These are phyloP conservation scores for Helicostylum pulchrum DNA, from an alignment of 192 early-diverging fungal species.

Conservation along the genomic window DNA sequence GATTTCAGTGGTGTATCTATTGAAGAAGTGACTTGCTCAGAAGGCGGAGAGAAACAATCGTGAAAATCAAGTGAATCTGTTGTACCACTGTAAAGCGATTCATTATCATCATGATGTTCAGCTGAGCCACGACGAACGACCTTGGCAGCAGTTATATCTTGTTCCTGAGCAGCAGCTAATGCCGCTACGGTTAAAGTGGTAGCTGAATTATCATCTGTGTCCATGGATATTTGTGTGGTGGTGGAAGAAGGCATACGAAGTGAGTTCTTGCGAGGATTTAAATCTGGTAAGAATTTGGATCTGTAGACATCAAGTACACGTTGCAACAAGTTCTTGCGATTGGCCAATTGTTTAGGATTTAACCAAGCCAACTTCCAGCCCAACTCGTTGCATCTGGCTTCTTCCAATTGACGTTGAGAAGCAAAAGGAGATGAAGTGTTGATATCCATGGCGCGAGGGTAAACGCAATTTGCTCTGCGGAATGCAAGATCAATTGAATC, in stretches of 20 bases:
- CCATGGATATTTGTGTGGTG: constrained; percentile 1
- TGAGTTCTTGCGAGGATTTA: constrained; percentile 18
- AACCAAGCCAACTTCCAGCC: constrained; percentile 59
- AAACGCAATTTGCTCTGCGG: constrained; percentile 53
- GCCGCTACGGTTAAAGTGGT: constrained; percentile 25
- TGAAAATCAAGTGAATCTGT: constrained; percentile 18
- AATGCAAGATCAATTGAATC: constrained; percentile 42
- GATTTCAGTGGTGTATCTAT: not conserved
- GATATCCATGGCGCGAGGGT: constrained; percentile 40
- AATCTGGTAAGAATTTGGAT: constrained; percentile 21
- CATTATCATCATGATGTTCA: constrained; percentile 11
- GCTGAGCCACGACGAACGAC: not conserved
- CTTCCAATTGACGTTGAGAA: constrained; percentile 37
- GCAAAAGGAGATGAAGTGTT: constrained; percentile 21
- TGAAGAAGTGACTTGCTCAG: not conserved
- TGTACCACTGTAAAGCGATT: constrained; percentile 22
- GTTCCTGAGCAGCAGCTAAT: constrained; percentile 20
- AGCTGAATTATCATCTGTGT: not conserved
- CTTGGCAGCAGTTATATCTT: constrained; percentile 2
- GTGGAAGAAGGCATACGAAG: constrained; percentile 14
- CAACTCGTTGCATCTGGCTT: constrained; percentile 52
- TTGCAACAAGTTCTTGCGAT: constrained; percentile 32
- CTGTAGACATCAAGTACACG: constrained; percentile 36
- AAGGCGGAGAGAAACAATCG: constrained; percentile 30
- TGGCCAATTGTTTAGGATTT: constrained; percentile 24